Evolutionary conservation across 768 basidiomycete species (phyloP), one percentile per base, ranked within the genome.

Genomic region (Auricularia sp.): DNA sequence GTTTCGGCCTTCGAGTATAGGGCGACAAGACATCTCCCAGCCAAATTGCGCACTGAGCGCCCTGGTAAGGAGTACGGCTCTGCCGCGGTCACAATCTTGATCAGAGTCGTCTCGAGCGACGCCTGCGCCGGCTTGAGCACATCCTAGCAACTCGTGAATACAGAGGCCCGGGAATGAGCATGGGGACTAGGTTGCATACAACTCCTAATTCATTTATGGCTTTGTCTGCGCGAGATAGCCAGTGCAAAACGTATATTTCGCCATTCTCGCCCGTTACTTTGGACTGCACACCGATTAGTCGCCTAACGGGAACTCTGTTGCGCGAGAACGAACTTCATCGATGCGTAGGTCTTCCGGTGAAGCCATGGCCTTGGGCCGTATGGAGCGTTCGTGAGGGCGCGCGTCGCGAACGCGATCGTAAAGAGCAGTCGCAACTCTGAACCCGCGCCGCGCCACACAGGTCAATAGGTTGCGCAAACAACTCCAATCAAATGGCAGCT

Each of bases 1-100:
- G 89, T 88, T 73, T 98, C 95, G 69, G 90, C 91, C 18, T 86
- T 83, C 39, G 80, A 82, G 75, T 94, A 94, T 16, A 96, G 68
- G 24, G 78, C 73, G 54, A 91, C 74, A 58, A 98, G 76, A 70
- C 92, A 94, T 79, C 90, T 79, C 8, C 89, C 85, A 59, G 89
- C 83, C 3, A 92, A 78, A 65, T 89, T 87, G 47, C 96, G 84
- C 54, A 94, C 76, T 2, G 92, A 92, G 10, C 94, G 87, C 54
- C 96, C 96, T 1, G 96, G 95, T 35, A 82, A 74, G n/a, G 94
- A 92, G 69, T 86, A 89, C 11, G 80, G 81, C 6, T 85, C 79
- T 0, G 84, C 77, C 2, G 85, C 84, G 16, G 84, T 78, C 21
- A 93, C 77, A 61, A 93, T 77, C 69, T 88, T 89, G 67, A 92